A percentile compares a stretch with the other conserved stretches of the same genome.
Evolutionary conservation across 176 grass and related monocot species (phyloP).

Genomic region (Carex scoparia): DNA sequence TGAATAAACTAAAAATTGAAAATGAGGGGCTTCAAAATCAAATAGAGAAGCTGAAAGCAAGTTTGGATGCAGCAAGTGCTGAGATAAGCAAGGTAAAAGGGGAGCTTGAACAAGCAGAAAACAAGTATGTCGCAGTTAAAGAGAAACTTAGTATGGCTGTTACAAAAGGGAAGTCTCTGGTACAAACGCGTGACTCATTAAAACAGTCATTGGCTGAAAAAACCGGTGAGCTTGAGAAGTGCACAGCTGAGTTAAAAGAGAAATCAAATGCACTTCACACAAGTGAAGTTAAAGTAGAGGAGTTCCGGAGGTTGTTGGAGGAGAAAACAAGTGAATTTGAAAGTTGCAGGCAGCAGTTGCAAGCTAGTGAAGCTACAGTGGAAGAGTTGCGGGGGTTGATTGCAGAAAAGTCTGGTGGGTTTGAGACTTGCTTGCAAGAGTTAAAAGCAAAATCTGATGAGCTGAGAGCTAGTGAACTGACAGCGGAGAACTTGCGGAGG

Average conservation of each 20-base stretch:
- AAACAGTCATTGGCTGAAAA: constrained; percentile 80
- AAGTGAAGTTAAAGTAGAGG: constrained; percentile 44
- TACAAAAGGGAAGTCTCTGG: constrained; percentile 88
- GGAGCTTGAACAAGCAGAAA: constrained; percentile 72
- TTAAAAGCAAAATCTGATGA: constrained; percentile 58
- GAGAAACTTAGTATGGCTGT: constrained; percentile 91
- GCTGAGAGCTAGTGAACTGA: constrained; percentile 48
- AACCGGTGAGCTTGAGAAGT: constrained; percentile 52
- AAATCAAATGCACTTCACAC: constrained; percentile 58
- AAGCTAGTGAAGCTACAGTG: constrained; percentile 2
- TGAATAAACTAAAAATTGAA: constrained; percentile 46
- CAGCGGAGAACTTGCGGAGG: not conserved
- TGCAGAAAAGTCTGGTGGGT: constrained; percentile 32
- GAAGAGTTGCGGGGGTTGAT: not conserved
- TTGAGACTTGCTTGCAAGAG: constrained; percentile 43
- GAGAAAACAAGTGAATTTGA: constrained; percentile 50
- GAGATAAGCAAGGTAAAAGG: constrained; percentile 59
- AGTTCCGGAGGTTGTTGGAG: constrained; percentile 2
- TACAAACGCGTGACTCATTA: constrained; percentile 90
- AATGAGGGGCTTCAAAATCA: constrained; percentile 46
- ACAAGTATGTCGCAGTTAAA: constrained; percentile 52
- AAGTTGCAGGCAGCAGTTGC: not conserved
- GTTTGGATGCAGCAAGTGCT: constrained; percentile 43
- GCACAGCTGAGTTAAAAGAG: constrained; percentile 50
- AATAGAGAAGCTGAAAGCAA: constrained; percentile 49